Evolutionary conservation across 345 rosid species (phyloP).

Genomic region (Boechera stricta): DNA sequence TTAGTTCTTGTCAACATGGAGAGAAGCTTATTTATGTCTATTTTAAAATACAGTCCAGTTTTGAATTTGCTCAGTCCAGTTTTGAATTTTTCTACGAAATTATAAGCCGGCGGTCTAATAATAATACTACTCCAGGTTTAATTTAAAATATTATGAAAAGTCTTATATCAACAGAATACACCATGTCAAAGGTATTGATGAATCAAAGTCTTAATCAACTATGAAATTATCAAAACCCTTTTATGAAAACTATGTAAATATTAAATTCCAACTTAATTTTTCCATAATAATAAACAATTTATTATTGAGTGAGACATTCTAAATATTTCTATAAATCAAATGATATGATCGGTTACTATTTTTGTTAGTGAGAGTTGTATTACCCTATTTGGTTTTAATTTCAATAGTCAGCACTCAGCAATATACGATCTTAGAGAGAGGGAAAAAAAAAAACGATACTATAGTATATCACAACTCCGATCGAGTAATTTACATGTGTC

Average conservation of each 20-base stretch:
- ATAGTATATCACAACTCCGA: constrained; percentile 1
- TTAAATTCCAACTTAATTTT: not conserved
- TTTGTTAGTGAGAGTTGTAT: not conserved
- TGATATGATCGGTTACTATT: not conserved
- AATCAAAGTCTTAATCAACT: constrained; percentile 8
- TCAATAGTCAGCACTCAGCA: not conserved
- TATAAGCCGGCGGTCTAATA: constrained; percentile 35
- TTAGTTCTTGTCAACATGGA: constrained; percentile 13
- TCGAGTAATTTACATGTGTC: constrained; percentile 23
- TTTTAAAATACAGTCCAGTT: not conserved
- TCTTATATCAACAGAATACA: not conserved
- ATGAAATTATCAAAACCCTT: not conserved
- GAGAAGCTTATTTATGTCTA: not conserved
- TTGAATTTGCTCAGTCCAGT: constrained; percentile 9
- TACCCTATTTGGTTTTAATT: not conserved
- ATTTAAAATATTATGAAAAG: constrained; percentile 6
- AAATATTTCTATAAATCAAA: not conserved
- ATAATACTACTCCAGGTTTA: not conserved
- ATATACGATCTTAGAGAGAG: not conserved
- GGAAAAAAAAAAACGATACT: too few relatives aligned
- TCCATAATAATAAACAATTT: too few relatives aligned
- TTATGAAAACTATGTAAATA: not conserved
- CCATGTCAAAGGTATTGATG: not conserved
- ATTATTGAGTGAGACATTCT: not conserved
- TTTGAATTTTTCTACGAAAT: constrained; percentile 19